Base-by-base conservation (phyloP, 805 yeast species). In the Huiozyma sinensis region DNA sequence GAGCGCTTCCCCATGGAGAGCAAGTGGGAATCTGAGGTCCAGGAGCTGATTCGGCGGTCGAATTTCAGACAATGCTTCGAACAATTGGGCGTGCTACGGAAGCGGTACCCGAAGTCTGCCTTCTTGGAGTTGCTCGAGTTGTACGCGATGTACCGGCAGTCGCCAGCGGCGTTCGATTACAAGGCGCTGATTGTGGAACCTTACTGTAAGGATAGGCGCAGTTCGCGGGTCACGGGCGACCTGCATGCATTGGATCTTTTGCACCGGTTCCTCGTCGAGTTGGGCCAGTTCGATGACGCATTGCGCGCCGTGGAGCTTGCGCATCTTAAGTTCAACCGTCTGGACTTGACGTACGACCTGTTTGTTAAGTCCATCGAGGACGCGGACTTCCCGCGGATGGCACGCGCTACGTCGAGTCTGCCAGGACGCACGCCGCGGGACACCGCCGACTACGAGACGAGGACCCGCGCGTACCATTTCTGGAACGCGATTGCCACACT, bases 51-150 rank as follows among this genome's bases (percentile, higher is more conserved):
- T 33, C 71, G 72, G 28, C 67, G 66, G 24, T 80, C 81, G 2
- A 71, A 77, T 6, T 79, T 63, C 56, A 67, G 69, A 38, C 90
- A 2, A 64, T 69, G 50, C 64, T 67, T 13, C 65, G 73, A 39
- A 58, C 79, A 10, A 40, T 42, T 58, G 13, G 40, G 24, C 61
- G 68, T 41, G 64, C 73, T 77, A 52, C 60, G 76, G 44, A 66
- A 68, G 39, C 74, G 75, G 55, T 66, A 66, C 41, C 92, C 95
- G 2, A 70, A 73, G 29, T 68, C 75, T 30, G 68, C 77, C 6
- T 77, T 74, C 50, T 76, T 74, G 39, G 64, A 60, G 38, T 63
- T 67, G 1, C 50, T 67, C 33, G 58, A 61, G 41, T 47, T 60
- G 36, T 60, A 63, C 50, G 58, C 58, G 29, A 50, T 60, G 33